A percentile compares a stretch with the other conserved stretches of the same genome.
Conservation (phyloP, 371 early-diverging fungal genomes). For the Saksenaea vasiformis region DNA sequence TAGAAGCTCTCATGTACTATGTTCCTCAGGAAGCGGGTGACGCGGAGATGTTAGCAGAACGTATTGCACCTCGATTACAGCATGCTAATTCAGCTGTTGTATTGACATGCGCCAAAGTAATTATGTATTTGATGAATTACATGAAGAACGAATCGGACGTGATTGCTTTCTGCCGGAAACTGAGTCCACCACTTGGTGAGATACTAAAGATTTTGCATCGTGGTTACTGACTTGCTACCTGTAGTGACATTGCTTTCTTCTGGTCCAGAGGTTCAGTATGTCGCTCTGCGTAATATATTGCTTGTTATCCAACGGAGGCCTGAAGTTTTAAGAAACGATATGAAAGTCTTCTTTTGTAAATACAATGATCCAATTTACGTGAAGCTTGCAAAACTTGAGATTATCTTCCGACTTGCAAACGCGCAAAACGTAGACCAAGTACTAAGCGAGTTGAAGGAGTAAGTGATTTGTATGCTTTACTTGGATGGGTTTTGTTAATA, state of each 20-base stretch:
- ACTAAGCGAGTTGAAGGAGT: constrained; percentile 91
- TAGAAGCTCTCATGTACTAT: constrained; percentile 83
- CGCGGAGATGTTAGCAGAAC: constrained; percentile 87
- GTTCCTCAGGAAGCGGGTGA: constrained; percentile 84
- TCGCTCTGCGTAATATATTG: constrained; percentile 93
- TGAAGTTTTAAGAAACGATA: constrained; percentile 85
- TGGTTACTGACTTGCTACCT: background rate
- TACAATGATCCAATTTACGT: constrained; percentile 99
- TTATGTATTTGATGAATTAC: constrained; percentile 91
- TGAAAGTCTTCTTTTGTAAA: constrained; percentile 97
- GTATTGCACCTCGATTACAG: constrained; percentile 87
- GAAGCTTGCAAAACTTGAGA: constrained; percentile 95
- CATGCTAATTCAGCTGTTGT: constrained; percentile 98
- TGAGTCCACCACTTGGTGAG: constrained; percentile 29
- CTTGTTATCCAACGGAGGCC: constrained; percentile 94
- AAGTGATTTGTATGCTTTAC: constrained; percentile 16
- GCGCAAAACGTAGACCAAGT: constrained; percentile 89
- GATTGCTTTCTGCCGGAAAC: constrained; percentile 53
- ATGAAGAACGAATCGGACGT: constrained; percentile 73
- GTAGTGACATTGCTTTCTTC: constrained; percentile 87
- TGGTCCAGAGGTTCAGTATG: constrained; percentile 94
- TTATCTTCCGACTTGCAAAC: constrained; percentile 86
- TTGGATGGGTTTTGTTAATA: background rate
- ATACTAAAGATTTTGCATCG: background rate
- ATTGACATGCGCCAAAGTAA: constrained; percentile 84